Evolutionary conservation across 805 yeast species (phyloP), one percentile per base, ranked within the genome.

Genomic region (Isabelozyma rhagii): DNA sequence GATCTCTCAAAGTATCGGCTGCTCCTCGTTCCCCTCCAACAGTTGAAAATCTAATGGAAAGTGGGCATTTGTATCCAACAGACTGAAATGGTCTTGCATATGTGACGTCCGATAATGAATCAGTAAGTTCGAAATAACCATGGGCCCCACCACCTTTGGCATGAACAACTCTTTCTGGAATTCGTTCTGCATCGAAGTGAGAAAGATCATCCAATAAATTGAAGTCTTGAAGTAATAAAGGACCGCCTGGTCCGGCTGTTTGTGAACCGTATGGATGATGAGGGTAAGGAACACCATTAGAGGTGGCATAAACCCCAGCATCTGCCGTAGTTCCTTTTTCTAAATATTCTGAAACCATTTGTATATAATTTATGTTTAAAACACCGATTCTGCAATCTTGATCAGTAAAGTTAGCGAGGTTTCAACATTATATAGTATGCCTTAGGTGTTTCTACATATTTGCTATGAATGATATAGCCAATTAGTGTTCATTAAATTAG

Each of bases 21-120:
- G 85, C 74, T 45, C 87, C 89, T 58, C 68, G 69, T 66, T 84
- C 89, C 46, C 88, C 88, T 52, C 87, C 88, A 36, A 84, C 89
- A 17, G 88, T 83, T 46, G 85, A 80, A 68, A 83, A 81, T 51
- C 87, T 75, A 40, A 74, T 64, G 38, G 72, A 60, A 48, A 74
- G 64, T 6, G 77, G 76, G 48, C 73, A 68, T 44, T 69, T 71
- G 60, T 73, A 72, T 15, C 79, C 79, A 8, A 56, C 66, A 1
- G 61, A 55, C 52, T 71, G 75, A 58, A 74, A 72, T 14, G 76
- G 72, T 41, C 71, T 63, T 10, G 79, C 79, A 50, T 49, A 67
- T 17, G 80, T 74, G 47, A 82, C 59, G 56, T 82, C 87, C 9
- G 76, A 64, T 48, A 81, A 67, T 34, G 82, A 79, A 61, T 82